phyloP scores from a whole-genome alignment of 2,329 filamentous ascomycete species.

The Colletotrichum paranaense region DNA sequence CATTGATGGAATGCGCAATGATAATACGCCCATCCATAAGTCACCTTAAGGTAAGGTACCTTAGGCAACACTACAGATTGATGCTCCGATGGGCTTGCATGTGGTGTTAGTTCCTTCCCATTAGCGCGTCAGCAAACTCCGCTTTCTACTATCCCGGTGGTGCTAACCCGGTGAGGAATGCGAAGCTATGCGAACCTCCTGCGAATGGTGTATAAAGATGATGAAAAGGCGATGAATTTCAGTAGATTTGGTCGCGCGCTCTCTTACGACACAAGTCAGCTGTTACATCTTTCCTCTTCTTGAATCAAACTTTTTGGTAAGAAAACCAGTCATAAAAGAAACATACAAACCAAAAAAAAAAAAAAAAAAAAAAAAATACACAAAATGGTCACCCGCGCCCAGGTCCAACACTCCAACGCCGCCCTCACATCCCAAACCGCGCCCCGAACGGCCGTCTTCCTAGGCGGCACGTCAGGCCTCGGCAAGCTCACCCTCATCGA shows the following conservation, averaged over 20 bases:
- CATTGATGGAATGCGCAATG: neutral
- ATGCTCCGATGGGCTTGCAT: neutral
- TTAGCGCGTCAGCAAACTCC: neutral
- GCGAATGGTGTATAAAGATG: constrained; percentile 6
- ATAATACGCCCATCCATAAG: neutral
- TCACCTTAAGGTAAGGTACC: too few relatives aligned
- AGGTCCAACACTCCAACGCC: constrained; percentile 52
- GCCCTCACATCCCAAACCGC: constrained; percentile 50
- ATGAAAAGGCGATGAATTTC: neutral
- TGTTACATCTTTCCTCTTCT: neutral
- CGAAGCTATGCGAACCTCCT: constrained; percentile 12
- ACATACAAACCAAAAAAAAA: neutral
- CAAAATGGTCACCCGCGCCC: constrained; percentile 48
- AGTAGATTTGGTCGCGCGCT: too few relatives aligned
- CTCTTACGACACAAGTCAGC: neutral
- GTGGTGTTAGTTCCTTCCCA: neutral
- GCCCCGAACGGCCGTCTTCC: constrained; percentile 54
- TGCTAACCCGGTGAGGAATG: constrained; percentile 7
- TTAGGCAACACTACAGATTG: neutral
- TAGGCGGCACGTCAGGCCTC: constrained; percentile 59
- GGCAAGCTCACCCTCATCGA: constrained; percentile 52
- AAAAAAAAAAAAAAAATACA: neutral
- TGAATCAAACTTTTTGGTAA: too few relatives aligned
- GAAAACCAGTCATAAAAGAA: too few relatives aligned
- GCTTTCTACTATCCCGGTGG: neutral